A percentile compares a stretch with the other conserved stretches of the same genome.
Evolutionary conservation across 2,329 filamentous ascomycete genomes (phyloP).

Genomic region (Colletotrichum lini): DNA sequence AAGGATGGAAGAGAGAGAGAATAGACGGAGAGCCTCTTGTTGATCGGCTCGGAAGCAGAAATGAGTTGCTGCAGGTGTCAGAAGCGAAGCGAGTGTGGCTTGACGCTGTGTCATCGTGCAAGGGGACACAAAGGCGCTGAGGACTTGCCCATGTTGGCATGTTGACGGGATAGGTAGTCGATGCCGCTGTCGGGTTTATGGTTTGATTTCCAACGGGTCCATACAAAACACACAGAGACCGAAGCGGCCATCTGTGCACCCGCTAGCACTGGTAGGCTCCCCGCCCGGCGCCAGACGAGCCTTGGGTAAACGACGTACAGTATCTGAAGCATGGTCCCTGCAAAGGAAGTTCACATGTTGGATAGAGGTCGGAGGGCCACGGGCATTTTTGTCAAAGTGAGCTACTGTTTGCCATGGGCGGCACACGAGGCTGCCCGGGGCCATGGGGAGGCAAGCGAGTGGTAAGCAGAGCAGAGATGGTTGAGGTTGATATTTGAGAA

Average conservation of each 20-base stretch:
- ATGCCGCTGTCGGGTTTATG: neutral
- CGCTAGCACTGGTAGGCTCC: conserved; percentile 9
- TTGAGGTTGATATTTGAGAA: too few relatives aligned
- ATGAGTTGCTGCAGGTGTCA: conserved; percentile 34
- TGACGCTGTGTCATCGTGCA: conserved; percentile 23
- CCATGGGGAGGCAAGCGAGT: conserved; percentile 5
- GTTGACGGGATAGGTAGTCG: conserved; percentile 9
- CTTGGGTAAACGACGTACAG: neutral
- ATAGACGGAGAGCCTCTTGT: neutral
- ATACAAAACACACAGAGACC: neutral
- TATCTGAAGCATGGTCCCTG: conserved; percentile 21
- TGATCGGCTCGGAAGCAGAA: conserved; percentile 14
- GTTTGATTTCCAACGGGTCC: neutral
- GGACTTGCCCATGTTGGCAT: neutral
- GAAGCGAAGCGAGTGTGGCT: conserved; percentile 35
- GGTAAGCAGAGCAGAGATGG: neutral
- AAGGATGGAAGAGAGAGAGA: neutral
- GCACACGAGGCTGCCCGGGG: neutral
- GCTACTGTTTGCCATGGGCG: neutral
- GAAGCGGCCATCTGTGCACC: conserved; percentile 1
- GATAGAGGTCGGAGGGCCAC: neutral
- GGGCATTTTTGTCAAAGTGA: neutral
- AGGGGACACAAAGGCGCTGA: conserved; percentile 17
- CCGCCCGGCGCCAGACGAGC: neutral
- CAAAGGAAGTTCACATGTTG: neutral